A percentile compares a stretch with the other conserved stretches of the same genome.
These are phyloP conservation scores for Acacia concinna DNA, from an alignment of 331 rosid genomes.

Conservation along the genomic window DNA sequence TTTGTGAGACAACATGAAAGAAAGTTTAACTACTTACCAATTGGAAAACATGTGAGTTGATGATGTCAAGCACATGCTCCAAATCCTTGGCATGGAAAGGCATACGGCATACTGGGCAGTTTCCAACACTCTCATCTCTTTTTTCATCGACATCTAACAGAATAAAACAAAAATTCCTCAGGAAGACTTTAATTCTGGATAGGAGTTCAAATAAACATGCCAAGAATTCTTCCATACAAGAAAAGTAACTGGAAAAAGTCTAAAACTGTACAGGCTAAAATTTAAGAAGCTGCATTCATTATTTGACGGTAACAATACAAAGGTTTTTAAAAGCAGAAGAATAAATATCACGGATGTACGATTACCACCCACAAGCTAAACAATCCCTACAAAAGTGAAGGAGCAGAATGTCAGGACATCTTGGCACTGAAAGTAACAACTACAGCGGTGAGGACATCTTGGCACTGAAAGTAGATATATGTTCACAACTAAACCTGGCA, in stretches of 20 bases:
- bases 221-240: not conserved
- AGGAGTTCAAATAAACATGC: conserved; percentile 13
- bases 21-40: conserved; percentile 42
- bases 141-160: conserved; percentile 34
- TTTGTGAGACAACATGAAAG: not conserved
- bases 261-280: not conserved
- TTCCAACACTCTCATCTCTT: conserved; percentile 51
- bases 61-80: conserved; percentile 69
- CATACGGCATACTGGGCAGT: conserved; percentile 84
- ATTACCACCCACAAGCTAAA: not conserved
- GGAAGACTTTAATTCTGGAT: conserved; percentile 11
- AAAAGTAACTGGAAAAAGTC: conserved; percentile 13
- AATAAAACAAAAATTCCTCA: conserved; percentile 18
- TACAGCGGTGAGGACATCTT: not conserved
- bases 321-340: not conserved
- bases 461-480: not conserved
- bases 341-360: not conserved
- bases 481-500: not conserved
- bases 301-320: not conserved
- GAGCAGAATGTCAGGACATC: not conserved
- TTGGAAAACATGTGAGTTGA: conserved; percentile 50
- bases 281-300: not conserved
- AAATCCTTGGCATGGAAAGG: conserved; percentile 65
- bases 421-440: not conserved
- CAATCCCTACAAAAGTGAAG: not conserved